Evolutionary conservation across 2,329 filamentous ascomycete species (phyloP).

Genomic region (Ophiostoma perfectum): DNA sequence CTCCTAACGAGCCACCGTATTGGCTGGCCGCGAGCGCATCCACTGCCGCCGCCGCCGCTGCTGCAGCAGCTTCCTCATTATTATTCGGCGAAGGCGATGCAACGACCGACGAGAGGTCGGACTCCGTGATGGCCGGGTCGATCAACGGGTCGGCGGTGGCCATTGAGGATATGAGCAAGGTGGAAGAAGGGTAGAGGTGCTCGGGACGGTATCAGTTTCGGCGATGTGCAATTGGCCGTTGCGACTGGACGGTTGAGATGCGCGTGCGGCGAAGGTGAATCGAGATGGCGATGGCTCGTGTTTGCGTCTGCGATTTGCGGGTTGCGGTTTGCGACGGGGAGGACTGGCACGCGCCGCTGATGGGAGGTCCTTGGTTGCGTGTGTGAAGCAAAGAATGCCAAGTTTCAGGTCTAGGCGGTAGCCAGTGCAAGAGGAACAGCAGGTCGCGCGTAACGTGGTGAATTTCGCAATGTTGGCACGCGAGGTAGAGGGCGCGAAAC

Average conservation of each 20-base stretch:
- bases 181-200: neutral
- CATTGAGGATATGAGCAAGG: neutral
- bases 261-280: too few relatives aligned
- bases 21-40: neutral
- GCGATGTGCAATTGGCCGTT: neutral
- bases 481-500: neutral
- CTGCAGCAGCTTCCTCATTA: neutral
- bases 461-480: neutral
- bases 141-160: slow-evolving; percentile 16
- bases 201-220: neutral
- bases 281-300: too few relatives aligned
- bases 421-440: neutral
- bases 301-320: too few relatives aligned
- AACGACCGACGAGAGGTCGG: slow-evolving; percentile 2
- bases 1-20: neutral
- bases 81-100: neutral
- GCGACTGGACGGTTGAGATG: too few relatives aligned
- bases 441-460: neutral
- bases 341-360: too few relatives aligned
- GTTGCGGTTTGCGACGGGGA: too few relatives aligned
- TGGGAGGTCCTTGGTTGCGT: too few relatives aligned
- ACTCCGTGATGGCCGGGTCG: slow-evolving; percentile 19
- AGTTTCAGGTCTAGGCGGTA: neutral
- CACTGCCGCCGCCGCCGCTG: neutral
- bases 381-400: neutral